Conservation (phyloP, 2,329 filamentous ascomycete species). For the Colletotrichum gigasporum region DNA sequence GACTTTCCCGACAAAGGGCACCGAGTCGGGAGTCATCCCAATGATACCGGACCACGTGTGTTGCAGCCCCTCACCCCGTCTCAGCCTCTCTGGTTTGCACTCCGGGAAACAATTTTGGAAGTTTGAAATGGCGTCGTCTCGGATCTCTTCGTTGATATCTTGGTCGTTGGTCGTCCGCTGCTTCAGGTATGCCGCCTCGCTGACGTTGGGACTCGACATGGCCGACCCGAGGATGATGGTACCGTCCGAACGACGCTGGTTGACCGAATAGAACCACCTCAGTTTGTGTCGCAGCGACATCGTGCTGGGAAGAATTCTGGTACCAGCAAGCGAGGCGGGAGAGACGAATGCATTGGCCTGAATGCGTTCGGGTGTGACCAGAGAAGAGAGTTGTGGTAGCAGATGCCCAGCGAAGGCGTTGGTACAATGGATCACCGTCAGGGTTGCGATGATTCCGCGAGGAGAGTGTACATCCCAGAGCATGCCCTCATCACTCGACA, state of each 20-base stretch:
- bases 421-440: conserved; percentile 9
- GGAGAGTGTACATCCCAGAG: neutral
- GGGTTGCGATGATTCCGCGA: neutral
- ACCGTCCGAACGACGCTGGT: conserved; percentile 47
- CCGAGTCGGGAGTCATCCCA: conserved; percentile 55
- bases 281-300: conserved; percentile 56
- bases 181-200: neutral
- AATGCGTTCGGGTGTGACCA: conserved; percentile 5
- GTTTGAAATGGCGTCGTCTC: conserved; percentile 8
- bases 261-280: conserved; percentile 59
- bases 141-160: neutral
- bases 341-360: conserved; percentile 41
- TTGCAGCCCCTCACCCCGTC: conserved; percentile 50
- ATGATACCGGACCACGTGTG: conserved; percentile 59
- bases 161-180: conserved; percentile 2
- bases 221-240: conserved; percentile 9
- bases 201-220: conserved; percentile 4
- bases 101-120: conserved; percentile 5
- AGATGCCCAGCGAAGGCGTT: conserved; percentile 9
- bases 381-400: conserved; percentile 3
- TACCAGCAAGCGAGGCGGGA: conserved; percentile 44
- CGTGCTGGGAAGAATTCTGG: conserved; percentile 46
- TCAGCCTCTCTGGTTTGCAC: conserved; percentile 3
- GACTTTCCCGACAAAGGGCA: conserved; percentile 55
- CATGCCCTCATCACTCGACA: neutral